Conservation (phyloP, 2,329 filamentous ascomycete species). For the Pseudogymnoascus sp. region DNA sequence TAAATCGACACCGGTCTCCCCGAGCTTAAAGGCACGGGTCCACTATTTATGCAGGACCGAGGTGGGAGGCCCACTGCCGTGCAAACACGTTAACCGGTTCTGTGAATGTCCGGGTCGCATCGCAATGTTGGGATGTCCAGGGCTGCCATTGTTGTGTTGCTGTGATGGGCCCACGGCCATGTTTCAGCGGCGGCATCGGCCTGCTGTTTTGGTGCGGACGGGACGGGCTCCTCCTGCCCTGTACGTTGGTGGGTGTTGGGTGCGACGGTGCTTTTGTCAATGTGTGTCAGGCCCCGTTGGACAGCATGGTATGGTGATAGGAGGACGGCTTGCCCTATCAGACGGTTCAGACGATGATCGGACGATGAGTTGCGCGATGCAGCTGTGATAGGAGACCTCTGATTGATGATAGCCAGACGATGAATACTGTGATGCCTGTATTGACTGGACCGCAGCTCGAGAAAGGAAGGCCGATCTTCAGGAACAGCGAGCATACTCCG, state of each 20-base stretch:
- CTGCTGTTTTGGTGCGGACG: neutral
- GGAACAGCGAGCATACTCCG: neutral
- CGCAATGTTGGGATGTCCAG: slow-evolving; percentile 3
- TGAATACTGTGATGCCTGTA: neutral
- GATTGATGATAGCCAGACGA: neutral
- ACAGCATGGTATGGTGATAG: neutral
- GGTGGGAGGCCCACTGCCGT: neutral
- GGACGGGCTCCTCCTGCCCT: neutral
- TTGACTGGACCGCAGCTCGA: neutral
- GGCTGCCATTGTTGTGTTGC: neutral
- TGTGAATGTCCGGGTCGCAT: slow-evolving; percentile 1
- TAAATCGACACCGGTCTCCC: neutral
- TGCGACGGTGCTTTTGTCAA: neutral
- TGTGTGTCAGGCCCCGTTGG: neutral
- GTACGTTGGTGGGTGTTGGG: neutral
- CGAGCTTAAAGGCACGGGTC: neutral
- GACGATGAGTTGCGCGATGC: neutral
- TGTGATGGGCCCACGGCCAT: neutral
- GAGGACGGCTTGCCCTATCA: neutral
- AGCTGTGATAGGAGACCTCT: neutral
- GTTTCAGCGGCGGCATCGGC: neutral
- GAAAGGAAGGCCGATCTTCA: slow-evolving; percentile 1
- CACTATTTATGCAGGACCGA: neutral
- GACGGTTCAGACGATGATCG: neutral
- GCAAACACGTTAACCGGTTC: neutral